Percentiles rank a stretch among this genome's conserved stretches.
phyloP scores from a whole-genome alignment of 495 filamentous ascomycete species.

The Trichoderma orchidacearum region DNA sequence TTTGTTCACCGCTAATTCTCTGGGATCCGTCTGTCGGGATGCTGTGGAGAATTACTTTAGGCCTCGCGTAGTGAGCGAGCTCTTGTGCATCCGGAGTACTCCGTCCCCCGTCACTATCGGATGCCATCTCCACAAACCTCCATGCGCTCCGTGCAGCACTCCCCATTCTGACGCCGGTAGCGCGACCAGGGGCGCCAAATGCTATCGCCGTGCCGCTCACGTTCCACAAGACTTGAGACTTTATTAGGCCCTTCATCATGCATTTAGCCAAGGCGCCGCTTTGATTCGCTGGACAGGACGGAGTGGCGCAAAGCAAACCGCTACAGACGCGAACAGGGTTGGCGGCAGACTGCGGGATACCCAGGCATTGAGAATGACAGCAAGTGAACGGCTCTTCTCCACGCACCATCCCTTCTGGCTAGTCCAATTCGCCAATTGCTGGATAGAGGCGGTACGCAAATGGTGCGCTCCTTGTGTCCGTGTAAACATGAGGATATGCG shows the following conservation, averaged over 20 bases:
- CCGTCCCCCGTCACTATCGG: conserved; percentile 1
- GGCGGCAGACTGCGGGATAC: background rate
- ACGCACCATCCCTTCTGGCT: no score
- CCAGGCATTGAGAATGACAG: background rate
- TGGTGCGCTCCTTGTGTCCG: no score
- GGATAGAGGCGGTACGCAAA: background rate
- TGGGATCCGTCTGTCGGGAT: conserved; percentile 1
- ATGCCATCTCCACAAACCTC: background rate
- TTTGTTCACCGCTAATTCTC: background rate
- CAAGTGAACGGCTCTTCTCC: background rate
- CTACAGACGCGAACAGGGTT: background rate
- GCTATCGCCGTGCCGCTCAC: conserved; percentile 1
- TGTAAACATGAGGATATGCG: no score
- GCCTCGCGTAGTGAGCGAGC: background rate
- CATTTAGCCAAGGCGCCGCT: background rate
- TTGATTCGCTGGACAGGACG: background rate
- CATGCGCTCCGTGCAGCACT: background rate
- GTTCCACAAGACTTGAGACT: conserved; percentile 1
- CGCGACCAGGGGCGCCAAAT: conserved; percentile 1
- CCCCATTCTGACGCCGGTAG: conserved; percentile 1
- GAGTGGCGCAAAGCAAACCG: background rate
- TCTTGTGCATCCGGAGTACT: conserved; percentile 1
- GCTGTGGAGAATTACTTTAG: background rate
- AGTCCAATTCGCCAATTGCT: no score
- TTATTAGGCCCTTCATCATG: background rate